Evolutionary conservation across 192 early-diverging fungal genomes (phyloP).

Genomic region (Coemansia umbellata): DNA sequence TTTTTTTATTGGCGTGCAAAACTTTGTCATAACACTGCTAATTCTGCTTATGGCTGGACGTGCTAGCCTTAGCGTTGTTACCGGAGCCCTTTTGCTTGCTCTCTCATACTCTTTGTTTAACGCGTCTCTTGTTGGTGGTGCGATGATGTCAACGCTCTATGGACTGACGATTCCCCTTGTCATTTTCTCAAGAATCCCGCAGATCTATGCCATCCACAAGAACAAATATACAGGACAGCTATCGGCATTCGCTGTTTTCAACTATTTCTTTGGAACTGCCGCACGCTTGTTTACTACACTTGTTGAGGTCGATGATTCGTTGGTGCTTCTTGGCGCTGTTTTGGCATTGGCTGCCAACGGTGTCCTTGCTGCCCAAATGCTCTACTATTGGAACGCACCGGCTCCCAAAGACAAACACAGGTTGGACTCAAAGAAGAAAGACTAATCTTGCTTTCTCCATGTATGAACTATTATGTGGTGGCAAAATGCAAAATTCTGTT

Average conservation of each 20-base stretch:
- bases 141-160: constrained; percentile 64
- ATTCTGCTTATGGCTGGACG: constrained; percentile 60
- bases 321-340: constrained; percentile 67
- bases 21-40: constrained; percentile 70
- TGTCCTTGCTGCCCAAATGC: constrained; percentile 71
- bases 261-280: constrained; percentile 80
- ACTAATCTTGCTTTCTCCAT: constrained; percentile 10
- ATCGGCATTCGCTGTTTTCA: constrained; percentile 83
- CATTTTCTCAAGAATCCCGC: constrained; percentile 81
- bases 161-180: constrained; percentile 73
- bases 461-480: background rate
- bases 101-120: constrained; percentile 57
- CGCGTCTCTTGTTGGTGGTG: constrained; percentile 35
- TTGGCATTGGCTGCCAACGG: constrained; percentile 74
- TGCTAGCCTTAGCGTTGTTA: constrained; percentile 17
- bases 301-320: constrained; percentile 80
- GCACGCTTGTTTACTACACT: constrained; percentile 92
- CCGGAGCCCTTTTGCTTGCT: constrained; percentile 37
- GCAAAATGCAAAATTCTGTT: background rate
- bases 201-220: constrained; percentile 79
- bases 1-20: constrained; percentile 81
- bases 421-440: constrained; percentile 47
- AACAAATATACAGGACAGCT: constrained; percentile 87
- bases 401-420: constrained; percentile 48
- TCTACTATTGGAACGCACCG: constrained; percentile 68